These are phyloP conservation scores for Castanea crenata DNA, from an alignment of 306 rosid genomes.

Conservation along the genomic window DNA sequence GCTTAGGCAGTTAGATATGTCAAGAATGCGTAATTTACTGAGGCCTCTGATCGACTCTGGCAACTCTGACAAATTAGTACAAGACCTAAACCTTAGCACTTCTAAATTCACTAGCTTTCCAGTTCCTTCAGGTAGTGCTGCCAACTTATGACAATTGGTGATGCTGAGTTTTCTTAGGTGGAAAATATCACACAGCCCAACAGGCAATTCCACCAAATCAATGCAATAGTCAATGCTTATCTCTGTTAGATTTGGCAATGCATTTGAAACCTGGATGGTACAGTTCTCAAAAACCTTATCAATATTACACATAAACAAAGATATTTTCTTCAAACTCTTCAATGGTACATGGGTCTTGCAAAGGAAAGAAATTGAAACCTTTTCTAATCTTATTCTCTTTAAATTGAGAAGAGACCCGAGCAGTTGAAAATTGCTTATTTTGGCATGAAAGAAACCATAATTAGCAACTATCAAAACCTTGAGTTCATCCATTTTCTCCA, in stretches of 20 bases:
- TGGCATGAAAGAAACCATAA: slow-evolving; percentile 28
- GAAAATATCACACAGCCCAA: slow-evolving; percentile 8
- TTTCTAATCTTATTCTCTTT: slow-evolving; percentile 50
- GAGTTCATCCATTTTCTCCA: slow-evolving; percentile 36
- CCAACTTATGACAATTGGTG: slow-evolving; percentile 27
- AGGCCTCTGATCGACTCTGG: slow-evolving; percentile 18
- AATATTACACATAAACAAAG: slow-evolving; percentile 33
- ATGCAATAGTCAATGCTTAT: slow-evolving; percentile 31
- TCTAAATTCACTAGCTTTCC: slow-evolving; percentile 17
- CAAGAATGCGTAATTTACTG: slow-evolving; percentile 8
- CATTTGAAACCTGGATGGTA: slow-evolving; percentile 13
- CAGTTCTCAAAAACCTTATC: slow-evolving; percentile 16
- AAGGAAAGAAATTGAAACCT: slow-evolving; percentile 26
- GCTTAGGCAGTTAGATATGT: slow-evolving; percentile 29
- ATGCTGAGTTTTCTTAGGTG: slow-evolving; percentile 20
- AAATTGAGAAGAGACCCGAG: slow-evolving; percentile 30
- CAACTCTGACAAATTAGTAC: slow-evolving; percentile 14
- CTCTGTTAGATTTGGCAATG: slow-evolving; percentile 29
- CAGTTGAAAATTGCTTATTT: slow-evolving; percentile 31
- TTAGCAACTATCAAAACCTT: slow-evolving; percentile 48
- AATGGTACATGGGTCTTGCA: neutral
- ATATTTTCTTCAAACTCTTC: slow-evolving; percentile 23
- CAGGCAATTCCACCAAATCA: slow-evolving; percentile 22
- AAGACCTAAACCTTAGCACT: slow-evolving; percentile 29
- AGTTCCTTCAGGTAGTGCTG: slow-evolving; percentile 20